Evolutionary conservation across 129 eudicot species (phyloP), one percentile per base, ranked within the genome.

Genomic region (Ambrosia artemisiifolia): DNA sequence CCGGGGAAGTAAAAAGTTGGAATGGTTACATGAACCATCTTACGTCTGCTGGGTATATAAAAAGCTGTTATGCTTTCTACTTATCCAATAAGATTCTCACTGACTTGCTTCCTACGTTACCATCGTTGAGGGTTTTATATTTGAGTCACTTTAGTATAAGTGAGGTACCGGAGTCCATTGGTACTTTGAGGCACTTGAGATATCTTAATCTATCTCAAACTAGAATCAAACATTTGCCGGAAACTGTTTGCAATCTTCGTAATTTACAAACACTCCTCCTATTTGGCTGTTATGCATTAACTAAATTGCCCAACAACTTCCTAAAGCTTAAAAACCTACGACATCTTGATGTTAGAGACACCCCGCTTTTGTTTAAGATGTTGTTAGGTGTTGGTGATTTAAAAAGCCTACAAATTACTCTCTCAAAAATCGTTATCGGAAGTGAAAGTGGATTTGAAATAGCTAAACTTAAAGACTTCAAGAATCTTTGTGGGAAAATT

Each of bases 361-460:
- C 73, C 35, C 32, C 6, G 6, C 3, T 3, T 50, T 35, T 69
- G 63, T 20, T 70, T 11, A 64, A 51, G 43, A 61, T 82, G 83
- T 83, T 87, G 0, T 70, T n/a, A 55, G 63, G 14, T 6, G 20
- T 55, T 24, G 6, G n/a, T 3, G 14, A 55, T 34, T 20, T 55
- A 10, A 7, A 77, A 70, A 61, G 63, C 43, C 76, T 85, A 38
- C 79, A 59, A 55, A 55, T 40, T 40, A 7, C 63, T 11, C 73
- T 85, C 16, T 51, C 84, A 0, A 72, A 79, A 17, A 42, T 85
- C 44, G 60, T 75, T 11, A 12, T 85, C 24, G 59, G 65, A 40
- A 48, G 53, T 51, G 62, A 10, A 11, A 65, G 19, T 43, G 76
- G 76, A 40, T 36, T 63, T 48, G 46, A 57, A 18, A 18, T 82